These are phyloP conservation scores for Phytophthora nicotianae DNA, from an alignment of 352 stramenopile species.

Conservation along the genomic window DNA sequence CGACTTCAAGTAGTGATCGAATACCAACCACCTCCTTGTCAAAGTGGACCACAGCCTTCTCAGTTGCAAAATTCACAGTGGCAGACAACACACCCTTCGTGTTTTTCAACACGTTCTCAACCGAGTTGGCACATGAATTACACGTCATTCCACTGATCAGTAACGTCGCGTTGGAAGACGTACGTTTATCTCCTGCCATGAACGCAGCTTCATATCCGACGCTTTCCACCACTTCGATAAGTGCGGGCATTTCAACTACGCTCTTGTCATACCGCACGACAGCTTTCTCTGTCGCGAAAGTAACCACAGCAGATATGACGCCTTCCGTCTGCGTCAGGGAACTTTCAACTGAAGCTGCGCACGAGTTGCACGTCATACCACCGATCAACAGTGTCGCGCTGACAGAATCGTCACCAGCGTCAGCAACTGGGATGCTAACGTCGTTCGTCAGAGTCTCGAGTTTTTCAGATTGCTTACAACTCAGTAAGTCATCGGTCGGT, in stretches of 20 bases:
- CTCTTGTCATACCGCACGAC: constrained; percentile 70
- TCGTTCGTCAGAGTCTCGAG: constrained; percentile 17
- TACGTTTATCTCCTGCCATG: constrained; percentile 66
- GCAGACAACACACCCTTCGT: constrained; percentile 70
- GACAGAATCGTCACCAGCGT: constrained; percentile 40
- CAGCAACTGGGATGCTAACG: constrained; percentile 50
- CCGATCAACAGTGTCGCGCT: constrained; percentile 66
- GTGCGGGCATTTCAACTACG: constrained; percentile 55
- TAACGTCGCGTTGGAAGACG: constrained; percentile 56
- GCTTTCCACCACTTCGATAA: constrained; percentile 84
- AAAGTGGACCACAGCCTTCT: constrained; percentile 74
- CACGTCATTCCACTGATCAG: constrained; percentile 90
- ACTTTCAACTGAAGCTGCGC: constrained; percentile 80
- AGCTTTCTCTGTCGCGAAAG: constrained; percentile 81
- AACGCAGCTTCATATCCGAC: constrained; percentile 26
- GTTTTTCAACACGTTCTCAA: constrained; percentile 72
- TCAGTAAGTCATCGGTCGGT: not conserved
- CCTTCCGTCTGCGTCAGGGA: constrained; percentile 62
- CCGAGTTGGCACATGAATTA: constrained; percentile 87
- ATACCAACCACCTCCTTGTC: constrained; percentile 67
- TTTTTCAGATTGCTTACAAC: not conserved
- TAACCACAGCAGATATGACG: constrained; percentile 72
- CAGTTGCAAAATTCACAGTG: constrained; percentile 81
- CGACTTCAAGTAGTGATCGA: constrained; percentile 77
- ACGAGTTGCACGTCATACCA: constrained; percentile 93